Evolutionary conservation across 768 basidiomycete genomes (phyloP), one percentile per base, ranked within the genome.

Genomic region (Agaricus bisporus): DNA sequence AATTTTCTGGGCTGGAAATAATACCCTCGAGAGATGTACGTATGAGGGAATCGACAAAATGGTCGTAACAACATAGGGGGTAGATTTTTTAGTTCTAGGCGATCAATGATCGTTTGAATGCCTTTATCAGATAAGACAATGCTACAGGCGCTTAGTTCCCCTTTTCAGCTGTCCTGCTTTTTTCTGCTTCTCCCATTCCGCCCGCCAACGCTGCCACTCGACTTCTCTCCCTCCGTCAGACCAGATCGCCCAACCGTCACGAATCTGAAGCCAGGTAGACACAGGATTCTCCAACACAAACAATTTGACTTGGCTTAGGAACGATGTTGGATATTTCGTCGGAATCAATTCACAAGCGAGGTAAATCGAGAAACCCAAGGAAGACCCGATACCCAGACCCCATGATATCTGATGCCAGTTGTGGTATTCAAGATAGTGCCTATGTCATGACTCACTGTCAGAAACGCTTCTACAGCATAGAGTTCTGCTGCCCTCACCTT

Each of bases 181-280:
- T 42, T 64, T 62, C 51, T 63, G 71, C 49, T 65, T 71, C 41
- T 82, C 78, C 78, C 84, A 86, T 60, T 74, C 71, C 15, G 60
- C 59, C 56, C 77, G 76, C 90, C 90, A 93, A 25, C 67, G 65
- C 54, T 66, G 61, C 86, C 88, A 93, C 57, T 88, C 88, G 18
- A 61, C 70, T 63, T 87, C 87, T 22, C 78, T 74, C 2, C 90
- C 90, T n/a, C 85, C 85, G 64, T 93, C 90, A 3, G 72, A 60
- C 85, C 88, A 93, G 1, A 91, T 71, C 10, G 74, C 78, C 91
- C 91, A 93, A 5, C 91, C 88, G 62, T 93, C 90, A 45, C 88
- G 76, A 41, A 93, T 69, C 45, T 82, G 78, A 32, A 88, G 64
- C 87, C 87, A 92, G 0, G 65, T 70, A 5, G 75, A 76, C 17